Conservation (phyloP, 176 grass and related monocot genomes). For the Oryza meyeriana region DNA sequence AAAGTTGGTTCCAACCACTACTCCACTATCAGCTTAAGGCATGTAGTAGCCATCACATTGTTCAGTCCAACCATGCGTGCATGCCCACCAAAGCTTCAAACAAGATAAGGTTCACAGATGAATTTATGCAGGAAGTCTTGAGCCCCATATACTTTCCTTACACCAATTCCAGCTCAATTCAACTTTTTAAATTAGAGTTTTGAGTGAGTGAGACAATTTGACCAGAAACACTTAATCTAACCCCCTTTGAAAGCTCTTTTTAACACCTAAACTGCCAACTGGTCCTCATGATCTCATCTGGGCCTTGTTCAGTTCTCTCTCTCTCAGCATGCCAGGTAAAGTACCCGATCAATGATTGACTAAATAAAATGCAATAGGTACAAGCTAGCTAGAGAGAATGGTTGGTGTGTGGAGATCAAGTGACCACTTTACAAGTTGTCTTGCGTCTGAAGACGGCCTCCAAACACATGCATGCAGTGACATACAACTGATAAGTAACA, state of each 20-base stretch:
- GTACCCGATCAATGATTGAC: not conserved
- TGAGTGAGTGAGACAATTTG: not conserved
- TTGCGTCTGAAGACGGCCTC: not conserved
- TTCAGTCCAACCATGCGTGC: slow-evolving; percentile 3
- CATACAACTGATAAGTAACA: not conserved
- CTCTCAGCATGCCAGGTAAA: not conserved
- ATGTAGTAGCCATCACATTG: not conserved
- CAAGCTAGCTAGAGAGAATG: not conserved
- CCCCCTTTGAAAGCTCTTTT: not conserved
- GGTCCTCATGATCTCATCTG: not conserved
- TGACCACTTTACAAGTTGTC: not conserved
- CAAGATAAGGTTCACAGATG: not conserved
- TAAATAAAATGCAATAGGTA: not conserved
- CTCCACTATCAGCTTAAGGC: slow-evolving; percentile 4
- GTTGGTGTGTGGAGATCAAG: slow-evolving; percentile 12
- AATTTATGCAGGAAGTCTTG: slow-evolving; percentile 13
- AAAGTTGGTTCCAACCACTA: slow-evolving; percentile 36
- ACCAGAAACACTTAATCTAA: not conserved
- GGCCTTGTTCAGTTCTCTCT: not conserved
- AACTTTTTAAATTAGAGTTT: not conserved
- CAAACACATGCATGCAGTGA: not conserved
- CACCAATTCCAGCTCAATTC: not conserved
- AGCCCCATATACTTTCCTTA: not conserved
- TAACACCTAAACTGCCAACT: not conserved
- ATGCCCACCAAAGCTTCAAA: slow-evolving; percentile 19